Evolutionary conservation across 2,329 filamentous ascomycete genomes (phyloP).

Genomic region (Arthrinium phaeospermum): DNA sequence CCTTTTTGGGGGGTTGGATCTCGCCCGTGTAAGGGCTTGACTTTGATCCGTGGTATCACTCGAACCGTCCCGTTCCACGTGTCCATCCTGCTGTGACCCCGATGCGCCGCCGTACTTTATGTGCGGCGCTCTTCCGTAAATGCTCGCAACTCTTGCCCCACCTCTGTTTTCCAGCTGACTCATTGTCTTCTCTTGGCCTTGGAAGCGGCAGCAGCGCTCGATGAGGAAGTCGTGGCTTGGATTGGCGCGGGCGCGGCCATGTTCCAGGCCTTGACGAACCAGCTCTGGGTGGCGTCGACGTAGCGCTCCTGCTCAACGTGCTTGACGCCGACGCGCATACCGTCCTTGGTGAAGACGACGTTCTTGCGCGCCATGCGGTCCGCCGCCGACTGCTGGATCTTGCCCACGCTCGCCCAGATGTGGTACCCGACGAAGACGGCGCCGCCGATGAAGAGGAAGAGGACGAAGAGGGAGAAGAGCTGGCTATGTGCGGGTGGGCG

Average conservation of each 20-base stretch:
- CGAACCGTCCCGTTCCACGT: neutral
- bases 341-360: conserved; percentile 77
- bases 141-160: neutral
- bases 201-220: neutral
- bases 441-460: conserved; percentile 62
- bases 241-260: conserved; percentile 42
- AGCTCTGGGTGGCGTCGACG: conserved; percentile 74
- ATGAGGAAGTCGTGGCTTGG: conserved; percentile 29
- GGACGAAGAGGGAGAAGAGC: conserved; percentile 70
- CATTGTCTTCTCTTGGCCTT: conserved; percentile 26
- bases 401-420: conserved; percentile 70
- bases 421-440: conserved; percentile 73
- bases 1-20: neutral
- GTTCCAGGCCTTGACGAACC: conserved; percentile 71
- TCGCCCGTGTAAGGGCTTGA: neutral
- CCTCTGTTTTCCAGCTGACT: conserved; percentile 25
- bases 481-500: conserved; percentile 47
- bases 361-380: conserved; percentile 78
- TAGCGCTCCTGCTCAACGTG: conserved; percentile 72
- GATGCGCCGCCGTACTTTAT: neutral
- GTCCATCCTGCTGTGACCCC: neutral
- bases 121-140: neutral
- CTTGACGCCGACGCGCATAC: conserved; percentile 72
- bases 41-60: neutral
- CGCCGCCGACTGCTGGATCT: conserved; percentile 69